Conservation (phyloP, 2,329 filamentous ascomycete species). For the Fusarium agapanthi region DNA sequence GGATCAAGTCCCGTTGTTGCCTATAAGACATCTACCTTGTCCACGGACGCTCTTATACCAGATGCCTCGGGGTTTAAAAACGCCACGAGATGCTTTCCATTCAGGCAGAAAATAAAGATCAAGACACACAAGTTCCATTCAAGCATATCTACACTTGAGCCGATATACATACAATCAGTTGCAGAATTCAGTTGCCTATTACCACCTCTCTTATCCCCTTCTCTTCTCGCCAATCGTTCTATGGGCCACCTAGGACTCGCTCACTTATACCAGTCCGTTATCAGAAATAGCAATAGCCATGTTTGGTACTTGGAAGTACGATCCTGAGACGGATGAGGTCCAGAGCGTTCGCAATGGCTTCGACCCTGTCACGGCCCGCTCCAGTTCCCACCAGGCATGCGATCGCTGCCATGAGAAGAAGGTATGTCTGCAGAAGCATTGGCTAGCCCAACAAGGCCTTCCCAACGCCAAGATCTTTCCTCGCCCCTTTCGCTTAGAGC, state of each 20-base stretch:
- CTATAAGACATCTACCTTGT: slow-evolving; percentile 25
- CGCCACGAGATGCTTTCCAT: slow-evolving; percentile 25
- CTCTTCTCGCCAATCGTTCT: neutral
- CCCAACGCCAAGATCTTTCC: neutral
- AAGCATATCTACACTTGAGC: slow-evolving; percentile 8
- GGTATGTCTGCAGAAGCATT: slow-evolving; percentile 32
- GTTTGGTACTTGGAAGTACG: slow-evolving; percentile 53
- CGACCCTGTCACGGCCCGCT: slow-evolving; percentile 50
- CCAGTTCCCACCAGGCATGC: slow-evolving; percentile 51
- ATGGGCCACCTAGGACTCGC: slow-evolving; percentile 15
- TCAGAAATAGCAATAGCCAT: slow-evolving; percentile 41
- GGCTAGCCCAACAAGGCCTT: neutral
- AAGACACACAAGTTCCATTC: neutral
- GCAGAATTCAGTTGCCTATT: slow-evolving; percentile 11
- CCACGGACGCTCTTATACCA: neutral
- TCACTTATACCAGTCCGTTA: neutral
- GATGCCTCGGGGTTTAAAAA: slow-evolving; percentile 31
- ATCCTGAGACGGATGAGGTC: slow-evolving; percentile 50
- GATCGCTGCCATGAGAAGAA: slow-evolving; percentile 52
- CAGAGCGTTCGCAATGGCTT: slow-evolving; percentile 49
- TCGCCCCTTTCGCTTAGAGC: neutral
- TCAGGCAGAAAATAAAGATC: slow-evolving; percentile 32
- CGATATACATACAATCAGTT: neutral
- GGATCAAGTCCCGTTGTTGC: slow-evolving; percentile 12
- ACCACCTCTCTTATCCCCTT: neutral